Evolutionary conservation across 2,329 filamentous ascomycete genomes (phyloP).

Genomic region (Colletotrichum costaricense): DNA sequence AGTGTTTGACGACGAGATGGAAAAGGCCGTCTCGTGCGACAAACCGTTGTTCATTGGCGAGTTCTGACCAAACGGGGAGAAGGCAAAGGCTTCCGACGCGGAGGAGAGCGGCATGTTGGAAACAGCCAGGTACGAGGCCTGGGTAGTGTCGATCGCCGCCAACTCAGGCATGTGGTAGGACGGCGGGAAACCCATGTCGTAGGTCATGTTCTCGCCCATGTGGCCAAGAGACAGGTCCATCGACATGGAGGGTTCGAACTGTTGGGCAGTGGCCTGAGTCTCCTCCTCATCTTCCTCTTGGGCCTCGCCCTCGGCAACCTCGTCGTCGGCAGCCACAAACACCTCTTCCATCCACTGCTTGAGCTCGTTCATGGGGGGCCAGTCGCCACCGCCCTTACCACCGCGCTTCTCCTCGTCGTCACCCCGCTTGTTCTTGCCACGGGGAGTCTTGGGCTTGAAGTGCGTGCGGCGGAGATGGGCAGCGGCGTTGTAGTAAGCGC

Average conservation of each 20-base stretch:
- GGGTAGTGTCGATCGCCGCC: constrained; percentile 27
- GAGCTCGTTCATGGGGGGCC: constrained; percentile 67
- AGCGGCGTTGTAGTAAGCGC: constrained; percentile 93
- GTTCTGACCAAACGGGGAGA: constrained; percentile 25
- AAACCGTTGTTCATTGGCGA: constrained; percentile 31
- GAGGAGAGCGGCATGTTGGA: constrained; percentile 32
- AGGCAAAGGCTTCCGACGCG: constrained; percentile 28
- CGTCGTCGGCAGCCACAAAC: constrained; percentile 52
- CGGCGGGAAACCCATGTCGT: constrained; percentile 21
- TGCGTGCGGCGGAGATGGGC: constrained; percentile 90
- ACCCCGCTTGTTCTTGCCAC: constrained; percentile 53
- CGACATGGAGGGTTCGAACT: constrained; percentile 22
- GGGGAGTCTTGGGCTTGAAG: constrained; percentile 75
- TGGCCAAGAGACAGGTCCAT: constrained; percentile 30
- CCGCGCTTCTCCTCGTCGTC: constrained; percentile 62
- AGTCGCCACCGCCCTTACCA: constrained; percentile 65
- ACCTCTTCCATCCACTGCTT: constrained; percentile 71
- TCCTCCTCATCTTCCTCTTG: constrained; percentile 41
- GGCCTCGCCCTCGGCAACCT: constrained; percentile 37
- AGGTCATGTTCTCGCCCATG: constrained; percentile 32
- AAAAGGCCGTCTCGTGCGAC: constrained; percentile 35
- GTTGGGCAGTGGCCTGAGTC: constrained; percentile 36
- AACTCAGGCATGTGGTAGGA: constrained; percentile 31
- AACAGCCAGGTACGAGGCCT: constrained; percentile 25
- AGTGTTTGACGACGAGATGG: constrained; percentile 34